Evolutionary conservation across 2,329 filamentous ascomycete genomes (phyloP).

Genomic region (Diplocarpon rosae): DNA sequence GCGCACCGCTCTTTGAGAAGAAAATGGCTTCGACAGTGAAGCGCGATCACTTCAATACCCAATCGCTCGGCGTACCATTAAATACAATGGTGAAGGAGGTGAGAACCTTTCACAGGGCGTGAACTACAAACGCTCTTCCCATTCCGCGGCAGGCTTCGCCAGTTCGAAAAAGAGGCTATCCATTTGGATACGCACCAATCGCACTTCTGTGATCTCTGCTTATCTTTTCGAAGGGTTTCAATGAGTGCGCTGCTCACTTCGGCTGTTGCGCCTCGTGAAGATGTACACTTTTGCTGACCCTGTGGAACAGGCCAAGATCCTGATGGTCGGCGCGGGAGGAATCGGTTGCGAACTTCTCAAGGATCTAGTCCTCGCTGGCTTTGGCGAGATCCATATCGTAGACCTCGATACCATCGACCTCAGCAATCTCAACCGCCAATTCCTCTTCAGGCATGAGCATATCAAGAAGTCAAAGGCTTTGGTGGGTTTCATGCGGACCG

Average conservation of each 20-base stretch:
- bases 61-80: slow-evolving; percentile 55
- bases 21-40: slow-evolving; percentile 18
- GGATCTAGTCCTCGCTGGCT: slow-evolving; percentile 85
- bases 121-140: no score
- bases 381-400: slow-evolving; percentile 86
- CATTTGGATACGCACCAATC: no score
- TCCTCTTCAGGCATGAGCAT: slow-evolving; percentile 90
- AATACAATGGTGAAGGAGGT: slow-evolving; percentile 61
- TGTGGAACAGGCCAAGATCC: slow-evolving; percentile 58
- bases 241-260: no score
- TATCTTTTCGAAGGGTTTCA: no score
- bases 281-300: slow-evolving; percentile 26
- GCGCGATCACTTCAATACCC: slow-evolving; percentile 46
- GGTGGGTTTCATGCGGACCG: slow-evolving; percentile 39
- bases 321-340: slow-evolving; percentile 92
- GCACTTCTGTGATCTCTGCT: no score
- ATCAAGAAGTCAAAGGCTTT: slow-evolving; percentile 96
- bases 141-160: no score
- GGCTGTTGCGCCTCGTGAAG: slow-evolving; percentile 6
- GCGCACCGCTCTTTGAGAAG: neutral
- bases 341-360: slow-evolving; percentile 97
- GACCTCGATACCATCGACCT: slow-evolving; percentile 98
- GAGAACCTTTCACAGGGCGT: slow-evolving; percentile 27
- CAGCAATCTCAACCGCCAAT: slow-evolving; percentile 95
- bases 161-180: no score